phyloP scores from a whole-genome alignment of 2,329 filamentous ascomycete genomes.

The Aspergillus piperis region DNA sequence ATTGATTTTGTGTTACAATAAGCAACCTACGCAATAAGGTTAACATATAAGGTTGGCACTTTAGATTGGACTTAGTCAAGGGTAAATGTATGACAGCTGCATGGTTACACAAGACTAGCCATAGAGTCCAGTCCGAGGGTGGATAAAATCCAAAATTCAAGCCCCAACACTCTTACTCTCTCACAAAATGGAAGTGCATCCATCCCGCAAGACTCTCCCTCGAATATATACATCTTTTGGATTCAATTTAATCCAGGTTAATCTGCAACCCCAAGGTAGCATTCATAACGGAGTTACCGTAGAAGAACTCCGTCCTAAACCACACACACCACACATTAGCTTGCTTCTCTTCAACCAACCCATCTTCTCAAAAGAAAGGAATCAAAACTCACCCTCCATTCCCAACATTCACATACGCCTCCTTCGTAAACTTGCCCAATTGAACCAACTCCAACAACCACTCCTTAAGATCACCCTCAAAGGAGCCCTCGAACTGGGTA shows the following conservation, averaged over 20 bases:
- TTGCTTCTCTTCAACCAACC: not conserved
- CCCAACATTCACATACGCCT: slow-evolving; percentile 47
- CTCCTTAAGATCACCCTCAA: slow-evolving; percentile 45
- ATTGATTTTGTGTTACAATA: no score
- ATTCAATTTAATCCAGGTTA: slow-evolving; percentile 7
- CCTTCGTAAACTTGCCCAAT: slow-evolving; percentile 39
- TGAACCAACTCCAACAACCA: slow-evolving; percentile 44
- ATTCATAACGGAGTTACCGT: slow-evolving; percentile 23
- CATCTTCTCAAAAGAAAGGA: not conserved
- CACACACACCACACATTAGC: not conserved
- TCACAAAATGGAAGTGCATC: not conserved
- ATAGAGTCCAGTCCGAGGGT: no score
- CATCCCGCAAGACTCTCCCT: not conserved
- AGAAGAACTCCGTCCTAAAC: slow-evolving; percentile 25
- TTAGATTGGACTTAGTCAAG: no score
- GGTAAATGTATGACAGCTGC: no score
- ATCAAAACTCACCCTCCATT: slow-evolving; percentile 38
- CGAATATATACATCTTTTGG: not conserved
- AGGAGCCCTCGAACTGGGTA: slow-evolving; percentile 41
- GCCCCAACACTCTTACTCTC: no score
- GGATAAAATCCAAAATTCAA: not conserved
- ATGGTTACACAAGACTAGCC: no score
- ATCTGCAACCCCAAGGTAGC: slow-evolving; percentile 24
- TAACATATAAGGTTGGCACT: no score
- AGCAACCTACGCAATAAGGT: no score